Conservation (phyloP, 768 basidiomycete genomes). For the Lepiota brunneoincarnata region DNA sequence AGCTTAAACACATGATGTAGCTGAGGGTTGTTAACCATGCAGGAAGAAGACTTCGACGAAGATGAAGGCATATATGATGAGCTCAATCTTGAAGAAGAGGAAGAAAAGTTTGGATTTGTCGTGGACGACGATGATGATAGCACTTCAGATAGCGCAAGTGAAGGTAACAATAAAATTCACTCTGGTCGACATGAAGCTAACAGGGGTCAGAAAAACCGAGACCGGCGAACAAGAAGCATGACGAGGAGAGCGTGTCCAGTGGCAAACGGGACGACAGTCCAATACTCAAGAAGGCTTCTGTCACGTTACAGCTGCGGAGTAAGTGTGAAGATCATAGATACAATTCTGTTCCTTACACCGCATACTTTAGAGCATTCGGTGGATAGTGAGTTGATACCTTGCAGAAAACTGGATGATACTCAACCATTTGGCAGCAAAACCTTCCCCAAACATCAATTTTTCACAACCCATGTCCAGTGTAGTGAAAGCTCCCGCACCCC, state of each 20-base stretch:
- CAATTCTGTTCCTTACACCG: slow-evolving; percentile 14
- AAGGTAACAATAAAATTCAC: slow-evolving; percentile 44
- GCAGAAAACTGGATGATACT: slow-evolving; percentile 9
- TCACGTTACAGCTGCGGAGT: slow-evolving; percentile 69
- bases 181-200: neutral
- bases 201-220: slow-evolving; percentile 53
- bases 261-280: slow-evolving; percentile 80
- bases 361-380: slow-evolving; percentile 60
- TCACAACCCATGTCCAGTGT: slow-evolving; percentile 73
- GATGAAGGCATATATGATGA: slow-evolving; percentile 98
- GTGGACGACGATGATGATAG: slow-evolving; percentile 78
- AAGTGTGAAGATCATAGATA: slow-evolving; percentile 27
- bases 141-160: slow-evolving; percentile 70
- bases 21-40: slow-evolving; percentile 7
- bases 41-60: slow-evolving; percentile 98
- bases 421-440: slow-evolving; percentile 48
- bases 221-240: slow-evolving; percentile 69
- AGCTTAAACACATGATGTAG: neutral
- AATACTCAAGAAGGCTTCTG: slow-evolving; percentile 72
- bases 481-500: slow-evolving; percentile 64
- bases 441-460: slow-evolving; percentile 80
- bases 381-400: slow-evolving; percentile 47
- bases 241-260: slow-evolving; percentile 73
- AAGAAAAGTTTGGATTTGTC: slow-evolving; percentile 85
- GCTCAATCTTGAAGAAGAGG: slow-evolving; percentile 94